These are phyloP conservation scores for Zoysia matrella DNA, from an alignment of 202 grass and related monocot genomes.

Conservation along the genomic window DNA sequence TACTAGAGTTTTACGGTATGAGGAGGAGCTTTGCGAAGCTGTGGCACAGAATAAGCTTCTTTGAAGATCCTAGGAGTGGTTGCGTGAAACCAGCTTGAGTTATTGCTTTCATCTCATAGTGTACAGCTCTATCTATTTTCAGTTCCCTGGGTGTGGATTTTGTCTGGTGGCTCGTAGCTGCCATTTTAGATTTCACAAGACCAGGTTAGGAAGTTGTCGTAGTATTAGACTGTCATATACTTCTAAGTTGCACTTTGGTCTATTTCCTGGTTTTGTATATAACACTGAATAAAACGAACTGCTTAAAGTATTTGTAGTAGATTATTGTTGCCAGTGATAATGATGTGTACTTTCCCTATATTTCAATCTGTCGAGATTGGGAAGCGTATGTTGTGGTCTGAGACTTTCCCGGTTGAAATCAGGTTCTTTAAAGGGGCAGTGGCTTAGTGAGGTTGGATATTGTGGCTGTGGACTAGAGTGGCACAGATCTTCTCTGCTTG, in stretches of 20 bases:
- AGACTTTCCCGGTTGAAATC: neutral
- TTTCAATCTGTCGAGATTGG: neutral
- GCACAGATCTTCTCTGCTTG: neutral
- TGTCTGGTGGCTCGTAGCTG: slow-evolving; percentile 10
- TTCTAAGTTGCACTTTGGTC: slow-evolving; percentile 32
- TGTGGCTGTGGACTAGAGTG: neutral
- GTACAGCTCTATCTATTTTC: slow-evolving; percentile 45
- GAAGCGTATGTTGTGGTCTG: neutral
- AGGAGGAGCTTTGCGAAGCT: slow-evolving; percentile 92
- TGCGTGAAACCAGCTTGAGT: neutral
- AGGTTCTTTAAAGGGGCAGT: neutral
- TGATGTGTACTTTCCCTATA: neutral
- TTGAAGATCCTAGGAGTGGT: slow-evolving; percentile 46
- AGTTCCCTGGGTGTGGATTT: slow-evolving; percentile 37
- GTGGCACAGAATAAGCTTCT: slow-evolving; percentile 94
- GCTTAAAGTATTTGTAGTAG: slow-evolving; percentile 18
- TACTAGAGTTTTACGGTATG: slow-evolving; percentile 66
- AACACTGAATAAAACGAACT: slow-evolving; percentile 34
- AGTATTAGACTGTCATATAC: slow-evolving; percentile 42
- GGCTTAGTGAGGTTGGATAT: neutral
- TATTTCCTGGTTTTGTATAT: slow-evolving; percentile 46
- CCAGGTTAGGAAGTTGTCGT: slow-evolving; percentile 48
- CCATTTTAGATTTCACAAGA: slow-evolving; percentile 16
- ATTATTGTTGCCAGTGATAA: neutral
- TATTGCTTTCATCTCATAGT: neutral